Evolutionary conservation across 2,329 filamentous ascomycete species (phyloP).

Genomic region (Hypocreales sp.): DNA sequence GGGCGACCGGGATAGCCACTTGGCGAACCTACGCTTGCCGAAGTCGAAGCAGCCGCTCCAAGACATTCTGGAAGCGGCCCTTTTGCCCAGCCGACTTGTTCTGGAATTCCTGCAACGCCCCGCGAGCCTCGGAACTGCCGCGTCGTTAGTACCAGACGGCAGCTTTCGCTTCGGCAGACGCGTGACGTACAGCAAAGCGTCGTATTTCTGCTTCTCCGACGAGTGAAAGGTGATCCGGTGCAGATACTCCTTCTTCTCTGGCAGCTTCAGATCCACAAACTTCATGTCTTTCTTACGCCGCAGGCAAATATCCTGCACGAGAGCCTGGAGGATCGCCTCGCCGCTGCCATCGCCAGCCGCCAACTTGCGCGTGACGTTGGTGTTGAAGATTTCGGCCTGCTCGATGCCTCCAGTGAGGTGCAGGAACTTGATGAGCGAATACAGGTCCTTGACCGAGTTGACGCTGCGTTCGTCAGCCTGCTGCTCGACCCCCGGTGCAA

Average conservation of each 20-base stretch:
- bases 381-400: conserved; percentile 57
- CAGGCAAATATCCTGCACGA: conserved; percentile 71
- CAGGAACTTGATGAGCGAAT: conserved; percentile 65
- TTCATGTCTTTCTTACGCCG: conserved; percentile 77
- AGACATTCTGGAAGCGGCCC: conserved; percentile 54
- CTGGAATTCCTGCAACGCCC: conserved; percentile 48
- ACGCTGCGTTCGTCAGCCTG: conserved; percentile 23
- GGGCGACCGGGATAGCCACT: not conserved
- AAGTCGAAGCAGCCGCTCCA: conserved; percentile 70
- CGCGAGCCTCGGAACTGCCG: conserved; percentile 53
- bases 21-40: conserved; percentile 46
- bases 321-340: conserved; percentile 50
- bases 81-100: conserved; percentile 24
- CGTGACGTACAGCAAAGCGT: conserved; percentile 47
- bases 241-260: conserved; percentile 62
- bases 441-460: conserved; percentile 69
- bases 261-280: conserved; percentile 69
- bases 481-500: not conserved
- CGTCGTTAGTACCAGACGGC: conserved; percentile 1
- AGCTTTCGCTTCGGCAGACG: not conserved
- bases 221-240: conserved; percentile 58
- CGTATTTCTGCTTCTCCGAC: conserved; percentile 65
- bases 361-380: conserved; percentile 45
- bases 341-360: conserved; percentile 38
- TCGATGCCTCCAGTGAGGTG: conserved; percentile 62